phyloP scores from a whole-genome alignment of 2,329 filamentous ascomycete species.

The Colletotrichum tropicicola region DNA sequence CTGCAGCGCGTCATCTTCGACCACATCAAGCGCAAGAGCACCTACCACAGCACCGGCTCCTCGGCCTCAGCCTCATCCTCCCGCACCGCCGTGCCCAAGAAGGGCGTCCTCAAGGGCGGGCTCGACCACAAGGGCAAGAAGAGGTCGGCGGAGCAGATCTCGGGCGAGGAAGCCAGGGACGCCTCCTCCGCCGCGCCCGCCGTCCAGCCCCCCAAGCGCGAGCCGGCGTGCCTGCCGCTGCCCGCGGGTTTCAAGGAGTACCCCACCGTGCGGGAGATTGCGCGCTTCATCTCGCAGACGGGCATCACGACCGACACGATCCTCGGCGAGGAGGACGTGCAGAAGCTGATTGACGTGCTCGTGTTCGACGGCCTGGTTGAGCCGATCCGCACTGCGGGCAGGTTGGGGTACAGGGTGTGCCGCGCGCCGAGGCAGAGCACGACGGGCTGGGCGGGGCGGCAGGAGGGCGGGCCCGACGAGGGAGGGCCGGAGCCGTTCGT shows the following conservation, averaged over 20 bases:
- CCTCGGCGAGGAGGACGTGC: conserved; percentile 77
- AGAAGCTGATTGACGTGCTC: conserved; percentile 87
- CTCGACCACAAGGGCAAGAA: conserved; percentile 57
- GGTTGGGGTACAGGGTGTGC: conserved; percentile 62
- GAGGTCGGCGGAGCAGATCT: conserved; percentile 58
- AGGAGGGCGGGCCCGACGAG: conserved; percentile 44
- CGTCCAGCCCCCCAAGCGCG: conserved; percentile 38
- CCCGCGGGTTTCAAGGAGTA: conserved; percentile 79
- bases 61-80: conserved; percentile 36
- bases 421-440: conserved; percentile 56
- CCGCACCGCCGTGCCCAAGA: conserved; percentile 61
- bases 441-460: conserved; percentile 47
- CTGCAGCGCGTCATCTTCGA: conserved; percentile 79
- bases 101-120: conserved; percentile 61
- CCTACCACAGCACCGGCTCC: conserved; percentile 62
- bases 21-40: conserved; percentile 76
- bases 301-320: conserved; percentile 78
- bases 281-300: conserved; percentile 74
- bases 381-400: conserved; percentile 59
- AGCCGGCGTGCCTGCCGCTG: conserved; percentile 58
- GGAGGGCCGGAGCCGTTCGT: conserved; percentile 54
- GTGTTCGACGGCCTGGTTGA: conserved; percentile 89
- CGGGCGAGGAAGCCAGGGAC: conserved; percentile 40
- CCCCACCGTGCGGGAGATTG: conserved; percentile 82
- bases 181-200: conserved; percentile 36